phyloP scores from a whole-genome alignment of 169 alveolate genomes.

The Hammondia hammondi region DNA sequence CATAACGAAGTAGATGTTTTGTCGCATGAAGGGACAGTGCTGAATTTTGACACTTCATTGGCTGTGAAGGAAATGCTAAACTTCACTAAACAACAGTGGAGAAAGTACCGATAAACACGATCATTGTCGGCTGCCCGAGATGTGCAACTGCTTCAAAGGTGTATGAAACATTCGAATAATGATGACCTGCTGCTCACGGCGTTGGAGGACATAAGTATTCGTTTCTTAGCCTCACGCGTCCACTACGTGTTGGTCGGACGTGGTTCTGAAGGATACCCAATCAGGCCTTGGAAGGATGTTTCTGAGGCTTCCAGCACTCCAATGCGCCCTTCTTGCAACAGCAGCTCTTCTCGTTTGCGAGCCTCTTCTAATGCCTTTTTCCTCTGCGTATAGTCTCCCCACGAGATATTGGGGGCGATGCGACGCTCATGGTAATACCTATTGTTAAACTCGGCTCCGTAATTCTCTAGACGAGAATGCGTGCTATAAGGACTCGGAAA shows the following conservation, averaged over 20 bases:
- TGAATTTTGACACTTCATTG: not conserved
- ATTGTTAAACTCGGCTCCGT: not conserved
- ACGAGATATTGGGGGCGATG: not conserved
- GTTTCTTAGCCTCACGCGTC: not conserved
- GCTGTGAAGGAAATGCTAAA: not conserved
- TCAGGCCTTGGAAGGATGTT: slow-evolving; percentile 4
- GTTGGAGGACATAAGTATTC: too few species aligned
- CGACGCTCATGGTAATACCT: not conserved
- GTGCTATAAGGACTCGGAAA: slow-evolving; percentile 24
- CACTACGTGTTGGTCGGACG: not conserved
- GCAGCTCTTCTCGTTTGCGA: not conserved
- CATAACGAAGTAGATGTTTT: too few species aligned
- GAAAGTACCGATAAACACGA: not conserved
- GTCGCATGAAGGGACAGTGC: not conserved
- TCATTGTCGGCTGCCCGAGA: not conserved
- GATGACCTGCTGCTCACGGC: not conserved
- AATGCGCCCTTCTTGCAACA: not conserved
- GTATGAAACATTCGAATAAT: not conserved
- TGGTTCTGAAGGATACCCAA: not conserved
- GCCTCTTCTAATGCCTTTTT: not conserved
- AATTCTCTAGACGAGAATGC: slow-evolving; percentile 8
- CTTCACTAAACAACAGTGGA: not conserved
- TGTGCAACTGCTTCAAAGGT: not conserved
- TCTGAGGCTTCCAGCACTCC: not conserved
- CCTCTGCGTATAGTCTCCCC: not conserved